Conservation (phyloP, 257 asterid genomes). For the Avicennia marina region DNA sequence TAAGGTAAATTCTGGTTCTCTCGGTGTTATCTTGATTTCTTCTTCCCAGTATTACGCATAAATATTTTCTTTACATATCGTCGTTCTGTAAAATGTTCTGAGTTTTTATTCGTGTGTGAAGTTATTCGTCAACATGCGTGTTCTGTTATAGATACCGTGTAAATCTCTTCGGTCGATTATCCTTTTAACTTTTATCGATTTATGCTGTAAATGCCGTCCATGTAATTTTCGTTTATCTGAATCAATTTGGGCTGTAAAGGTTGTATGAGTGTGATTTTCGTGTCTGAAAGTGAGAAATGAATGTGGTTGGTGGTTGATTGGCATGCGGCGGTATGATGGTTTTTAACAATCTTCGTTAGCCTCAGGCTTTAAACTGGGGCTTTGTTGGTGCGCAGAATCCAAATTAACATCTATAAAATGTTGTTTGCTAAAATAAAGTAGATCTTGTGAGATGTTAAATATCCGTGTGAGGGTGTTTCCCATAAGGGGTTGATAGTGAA, state of each 20-base stretch:
- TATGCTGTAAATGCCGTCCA: background rate
- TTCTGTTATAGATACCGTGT: background rate
- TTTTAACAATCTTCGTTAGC: background rate
- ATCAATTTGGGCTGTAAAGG: background rate
- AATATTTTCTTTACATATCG: background rate
- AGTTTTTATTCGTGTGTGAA: too few relatives aligned
- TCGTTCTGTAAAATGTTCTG: background rate
- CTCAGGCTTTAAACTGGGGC: background rate
- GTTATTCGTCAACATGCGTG: background rate
- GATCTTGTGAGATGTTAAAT: too few relatives aligned
- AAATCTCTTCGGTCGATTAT: background rate
- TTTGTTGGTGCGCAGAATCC: background rate
- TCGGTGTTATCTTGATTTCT: background rate
- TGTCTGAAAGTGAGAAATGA: too few relatives aligned
- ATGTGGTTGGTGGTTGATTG: too few relatives aligned
- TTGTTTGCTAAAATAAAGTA: background rate
- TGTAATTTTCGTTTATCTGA: background rate
- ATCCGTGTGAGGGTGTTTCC: too few relatives aligned
- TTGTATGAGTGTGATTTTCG: background rate
- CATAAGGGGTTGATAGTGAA: too few relatives aligned
- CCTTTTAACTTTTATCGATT: too few relatives aligned
- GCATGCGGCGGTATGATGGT: background rate
- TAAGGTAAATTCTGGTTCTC: background rate
- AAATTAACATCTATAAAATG: background rate
- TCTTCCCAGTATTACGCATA: too few relatives aligned